Evolutionary conservation across 805 yeast species (phyloP).

Genomic region (Spathaspora girioi): DNA sequence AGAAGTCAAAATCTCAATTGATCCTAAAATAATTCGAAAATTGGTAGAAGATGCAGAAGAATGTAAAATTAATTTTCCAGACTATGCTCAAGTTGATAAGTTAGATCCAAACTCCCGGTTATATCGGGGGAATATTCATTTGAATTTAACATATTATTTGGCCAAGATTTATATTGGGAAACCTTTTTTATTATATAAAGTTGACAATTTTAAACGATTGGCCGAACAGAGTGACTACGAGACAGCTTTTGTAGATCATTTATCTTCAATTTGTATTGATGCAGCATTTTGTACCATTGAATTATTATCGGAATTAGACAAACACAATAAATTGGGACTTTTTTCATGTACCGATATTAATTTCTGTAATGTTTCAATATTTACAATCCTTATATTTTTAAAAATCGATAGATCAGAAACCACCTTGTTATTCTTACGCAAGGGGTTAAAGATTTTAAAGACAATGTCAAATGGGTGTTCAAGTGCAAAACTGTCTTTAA

Average conservation of each 20-base stretch:
- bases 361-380: conserved; percentile 12
- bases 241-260: conserved; percentile 11
- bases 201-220: conserved; percentile 9
- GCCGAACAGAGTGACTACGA: conserved; percentile 6
- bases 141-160: conserved; percentile 11
- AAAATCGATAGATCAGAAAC: conserved; percentile 12
- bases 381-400: conserved; percentile 11
- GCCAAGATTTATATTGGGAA: conserved; percentile 15
- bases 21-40: conserved; percentile 7
- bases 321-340: conserved; percentile 10
- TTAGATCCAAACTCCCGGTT: conserved; percentile 5
- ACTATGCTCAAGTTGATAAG: conserved; percentile 4
- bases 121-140: conserved; percentile 11
- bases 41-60: conserved; percentile 8
- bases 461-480: conserved; percentile 11
- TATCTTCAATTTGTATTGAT: conserved; percentile 14
- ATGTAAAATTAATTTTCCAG: conserved; percentile 8
- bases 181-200: conserved; percentile 13
- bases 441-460: conserved; percentile 11
- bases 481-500: conserved; percentile 10
- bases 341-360: conserved; percentile 14
- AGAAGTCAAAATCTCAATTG: conserved; percentile 5
- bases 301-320: conserved; percentile 11
- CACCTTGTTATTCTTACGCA: conserved; percentile 10
- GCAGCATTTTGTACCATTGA: conserved; percentile 13